These are phyloP conservation scores for Avena insularis DNA, from an alignment of 176 grass and related monocot genomes.

Conservation along the genomic window DNA sequence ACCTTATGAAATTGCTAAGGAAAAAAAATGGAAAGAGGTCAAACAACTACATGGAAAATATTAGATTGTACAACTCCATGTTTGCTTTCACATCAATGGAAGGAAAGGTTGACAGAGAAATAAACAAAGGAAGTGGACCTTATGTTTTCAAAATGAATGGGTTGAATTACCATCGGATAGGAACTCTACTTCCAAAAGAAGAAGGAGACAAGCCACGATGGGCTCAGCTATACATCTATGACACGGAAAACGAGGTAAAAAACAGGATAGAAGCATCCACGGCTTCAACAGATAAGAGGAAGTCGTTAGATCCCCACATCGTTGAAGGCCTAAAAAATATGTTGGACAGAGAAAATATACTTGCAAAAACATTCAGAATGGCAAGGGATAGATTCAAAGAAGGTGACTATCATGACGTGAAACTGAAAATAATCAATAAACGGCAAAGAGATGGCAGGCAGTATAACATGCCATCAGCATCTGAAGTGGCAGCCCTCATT, in stretches of 20 bases:
- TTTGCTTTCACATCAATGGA: slow-evolving; percentile 45
- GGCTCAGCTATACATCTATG: background rate
- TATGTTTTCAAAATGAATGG: slow-evolving; percentile 38
- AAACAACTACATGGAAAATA: slow-evolving; percentile 29
- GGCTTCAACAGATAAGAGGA: background rate
- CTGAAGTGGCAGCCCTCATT: slow-evolving; percentile 17
- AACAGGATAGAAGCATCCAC: slow-evolving; percentile 19
- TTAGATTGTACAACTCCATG: slow-evolving; percentile 51
- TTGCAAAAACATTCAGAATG: slow-evolving; percentile 44
- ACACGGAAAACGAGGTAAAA: slow-evolving; percentile 34
- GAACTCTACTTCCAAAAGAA: slow-evolving; percentile 30
- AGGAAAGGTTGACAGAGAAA: slow-evolving; percentile 1
- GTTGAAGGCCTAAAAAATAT: background rate
- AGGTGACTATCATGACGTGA: slow-evolving; percentile 3
- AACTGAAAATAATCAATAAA: slow-evolving; percentile 12
- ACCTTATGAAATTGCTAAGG: slow-evolving; percentile 10
- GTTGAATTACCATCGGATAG: slow-evolving; percentile 29
- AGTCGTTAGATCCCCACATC: slow-evolving; percentile 12
- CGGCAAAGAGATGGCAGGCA: background rate
- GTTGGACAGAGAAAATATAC: slow-evolving; percentile 31
- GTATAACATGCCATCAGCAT: slow-evolving; percentile 7
- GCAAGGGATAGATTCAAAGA: slow-evolving; percentile 34
- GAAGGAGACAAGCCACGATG: too few relatives aligned
- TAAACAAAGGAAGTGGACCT: slow-evolving; percentile 23
- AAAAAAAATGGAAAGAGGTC: background rate